These are phyloP conservation scores for Conringia planisiliqua DNA, from an alignment of 345 rosid genomes.

Conservation along the genomic window DNA sequence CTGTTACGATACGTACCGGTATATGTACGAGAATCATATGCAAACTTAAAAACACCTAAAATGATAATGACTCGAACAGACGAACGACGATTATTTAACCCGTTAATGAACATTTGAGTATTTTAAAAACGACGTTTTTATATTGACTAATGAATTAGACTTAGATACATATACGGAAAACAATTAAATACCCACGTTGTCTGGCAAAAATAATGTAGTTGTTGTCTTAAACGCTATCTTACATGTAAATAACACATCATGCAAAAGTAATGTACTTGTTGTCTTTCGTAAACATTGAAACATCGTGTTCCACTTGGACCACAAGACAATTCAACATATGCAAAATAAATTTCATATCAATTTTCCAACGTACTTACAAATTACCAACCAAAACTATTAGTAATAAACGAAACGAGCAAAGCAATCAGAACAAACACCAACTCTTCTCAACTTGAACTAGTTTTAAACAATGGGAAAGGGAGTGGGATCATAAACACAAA, in stretches of 20 bases:
- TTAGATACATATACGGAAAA: too few species aligned
- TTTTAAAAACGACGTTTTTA: not conserved
- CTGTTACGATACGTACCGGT: not conserved
- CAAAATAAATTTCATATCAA: not conserved
- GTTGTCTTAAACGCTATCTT: not conserved
- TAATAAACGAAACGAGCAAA: not conserved
- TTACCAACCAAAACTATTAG: not conserved
- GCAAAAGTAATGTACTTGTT: not conserved
- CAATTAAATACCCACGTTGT: too few species aligned
- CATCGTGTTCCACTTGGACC: not conserved
- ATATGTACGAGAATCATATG: not conserved
- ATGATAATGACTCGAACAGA: too few species aligned
- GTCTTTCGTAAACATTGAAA: not conserved
- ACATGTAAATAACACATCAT: not conserved
- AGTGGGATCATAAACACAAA: slow-evolving; percentile 17
- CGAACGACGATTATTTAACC: not conserved
- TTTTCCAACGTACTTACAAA: not conserved
- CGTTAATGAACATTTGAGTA: not conserved
- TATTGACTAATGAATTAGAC: not conserved
- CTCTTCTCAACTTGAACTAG: not conserved
- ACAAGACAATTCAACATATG: not conserved
- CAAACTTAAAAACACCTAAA: not conserved
- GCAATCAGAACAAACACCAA: not conserved
- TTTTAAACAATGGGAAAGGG: slow-evolving; percentile 21
- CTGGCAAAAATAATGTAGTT: too few species aligned